phyloP scores from a whole-genome alignment of 148 eudicot species.

The Vaccinium darrowii region DNA sequence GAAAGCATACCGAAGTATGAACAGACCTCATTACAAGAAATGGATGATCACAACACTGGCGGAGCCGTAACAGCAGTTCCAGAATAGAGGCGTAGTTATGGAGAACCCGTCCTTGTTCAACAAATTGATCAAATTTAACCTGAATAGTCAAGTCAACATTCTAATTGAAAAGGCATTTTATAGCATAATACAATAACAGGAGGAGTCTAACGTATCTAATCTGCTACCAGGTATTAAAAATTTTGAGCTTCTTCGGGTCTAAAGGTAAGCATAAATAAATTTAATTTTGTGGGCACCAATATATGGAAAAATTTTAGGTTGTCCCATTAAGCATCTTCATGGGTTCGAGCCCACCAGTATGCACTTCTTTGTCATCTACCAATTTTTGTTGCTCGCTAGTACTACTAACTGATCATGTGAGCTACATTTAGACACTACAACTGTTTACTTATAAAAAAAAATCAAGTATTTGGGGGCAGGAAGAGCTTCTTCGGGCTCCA shows the following conservation, averaged over 20 bases:
- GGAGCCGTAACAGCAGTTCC: conserved; percentile 88
- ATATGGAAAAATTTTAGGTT: background rate
- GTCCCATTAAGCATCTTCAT: background rate
- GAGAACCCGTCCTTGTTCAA: conserved; percentile 94
- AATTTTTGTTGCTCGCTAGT: too few relatives aligned
- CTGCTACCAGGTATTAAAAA: background rate
- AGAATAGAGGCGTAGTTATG: conserved; percentile 97
- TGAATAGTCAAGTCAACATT: conserved; percentile 28
- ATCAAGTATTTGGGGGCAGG: background rate
- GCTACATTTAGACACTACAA: too few relatives aligned
- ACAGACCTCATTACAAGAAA: conserved; percentile 94
- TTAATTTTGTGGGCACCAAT: background rate
- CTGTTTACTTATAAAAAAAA: too few relatives aligned
- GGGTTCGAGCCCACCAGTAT: too few relatives aligned
- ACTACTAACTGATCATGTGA: too few relatives aligned
- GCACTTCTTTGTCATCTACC: too few relatives aligned
- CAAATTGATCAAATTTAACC: conserved; percentile 97
- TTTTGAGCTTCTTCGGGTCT: background rate
- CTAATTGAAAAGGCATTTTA: background rate
- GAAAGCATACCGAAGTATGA: conserved; percentile 2
- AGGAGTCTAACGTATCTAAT: background rate
- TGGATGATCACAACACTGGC: conserved; percentile 99
- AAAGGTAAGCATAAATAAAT: background rate
- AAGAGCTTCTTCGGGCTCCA: background rate
- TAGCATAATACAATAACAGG: background rate